Evolutionary conservation across 441 rosid species (phyloP), one percentile per base, ranked within the genome.

Genomic region (Corymbia citriodora): DNA sequence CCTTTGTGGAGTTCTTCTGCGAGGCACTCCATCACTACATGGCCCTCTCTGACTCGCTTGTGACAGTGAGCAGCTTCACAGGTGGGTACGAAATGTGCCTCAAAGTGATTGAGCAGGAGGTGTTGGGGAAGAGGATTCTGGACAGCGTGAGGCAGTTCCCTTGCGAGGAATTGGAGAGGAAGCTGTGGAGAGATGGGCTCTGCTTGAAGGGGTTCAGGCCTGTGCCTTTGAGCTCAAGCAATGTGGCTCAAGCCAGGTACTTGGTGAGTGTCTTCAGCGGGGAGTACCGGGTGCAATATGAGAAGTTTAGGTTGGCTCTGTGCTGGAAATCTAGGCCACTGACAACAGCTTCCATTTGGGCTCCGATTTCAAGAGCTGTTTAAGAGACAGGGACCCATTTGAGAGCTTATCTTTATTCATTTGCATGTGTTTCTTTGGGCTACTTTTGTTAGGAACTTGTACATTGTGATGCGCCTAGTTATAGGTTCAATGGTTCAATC

Each of bases 1-100:
- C 92, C 21, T 93, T 90, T 55, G 91, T 70, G 68, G 92, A 91
- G 29, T 90, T 90, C 89, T 92, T 91, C 92, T 89, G 88, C 23
- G 92, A 91, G 94, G 92, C 94, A 27, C 85, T 92, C 31, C 93
- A 92, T 89, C 92, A 92, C 40, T 92, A 92, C 90, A 89, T 85
- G 36, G 89, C 94, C 36, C 57, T 92, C 65, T 89, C 81, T 18
- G 93, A 92, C 63, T 91, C 94, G 16, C 90, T 92, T 0, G 85
- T 18, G 40, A 91, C 88, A 18, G 85, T 25, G 40, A 91, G 91
- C 52, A 55, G 92, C 61, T 50, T 85, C 70, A 4, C 25, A 3
- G 65, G 70, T 72, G 89, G 86, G 54, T 40, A 72, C 88, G 50
- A 87, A 54, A 49, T 48, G 86, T 91, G 90, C 85, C 14, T 93